Base-by-base conservation (phyloP, 2,329 filamentous ascomycete species). In the Colletotrichum gloeosporioides region DNA sequence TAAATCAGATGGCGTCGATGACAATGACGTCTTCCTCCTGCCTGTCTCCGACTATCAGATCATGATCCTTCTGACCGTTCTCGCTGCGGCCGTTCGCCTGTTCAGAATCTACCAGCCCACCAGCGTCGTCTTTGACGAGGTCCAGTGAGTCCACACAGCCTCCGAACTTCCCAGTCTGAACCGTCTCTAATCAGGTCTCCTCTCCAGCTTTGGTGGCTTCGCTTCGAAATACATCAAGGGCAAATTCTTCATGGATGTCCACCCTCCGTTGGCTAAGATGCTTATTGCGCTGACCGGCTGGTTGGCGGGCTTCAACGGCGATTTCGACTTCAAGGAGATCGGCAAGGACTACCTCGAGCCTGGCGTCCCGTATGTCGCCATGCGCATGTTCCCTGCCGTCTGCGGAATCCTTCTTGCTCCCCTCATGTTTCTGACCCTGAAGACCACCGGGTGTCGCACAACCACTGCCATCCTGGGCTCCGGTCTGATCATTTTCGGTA, bases 181-280 rank as follows among this genome's bases (percentile, higher is more conserved):
- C 69, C 31, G 49, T 68, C 71, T 65, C 57, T 72, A 57, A 71
- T 18, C 10, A 49, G 44, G 18, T 32, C 34, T 29, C 22, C 57
- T 32, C 65, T 31, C 78, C 82, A 98, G 96, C 87, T 99, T 99
- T 85, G 97, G 97, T 85, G 97, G 97, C 65, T 99, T 99, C 84
- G 97, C 97, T 79, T 95, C 95, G 81, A 99, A 99, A 87, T 99
- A 99, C 86, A 99, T 99, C 90, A 99, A 99, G 90, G 97, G 97
- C 82, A 94, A 91, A 84, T 99, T 99, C 91, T 99, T 99, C 86
- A 99, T 99, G 97, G 97, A 99, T 84, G 97, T 99, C n/a, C 97
- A 99, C 84, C 97, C 97, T 36, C 97, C 97, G 62, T 90, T 99
- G 77, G 97, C 97, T 79, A 99, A 99, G 89, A 92, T 99, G 84